These are phyloP conservation scores for Suillus subluteus DNA, from an alignment of 768 basidiomycete species.

Conservation along the genomic window DNA sequence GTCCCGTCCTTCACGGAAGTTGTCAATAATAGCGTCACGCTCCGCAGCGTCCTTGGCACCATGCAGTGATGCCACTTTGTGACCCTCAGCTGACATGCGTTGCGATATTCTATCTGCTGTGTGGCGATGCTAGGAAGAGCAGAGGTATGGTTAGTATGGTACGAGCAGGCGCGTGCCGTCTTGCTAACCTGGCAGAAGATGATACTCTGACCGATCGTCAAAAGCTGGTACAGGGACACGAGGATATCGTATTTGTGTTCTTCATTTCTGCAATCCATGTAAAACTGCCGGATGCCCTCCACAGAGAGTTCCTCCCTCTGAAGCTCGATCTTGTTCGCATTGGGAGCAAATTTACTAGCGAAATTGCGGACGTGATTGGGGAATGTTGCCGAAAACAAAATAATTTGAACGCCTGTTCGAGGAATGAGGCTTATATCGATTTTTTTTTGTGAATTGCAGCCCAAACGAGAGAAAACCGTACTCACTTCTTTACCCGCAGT, in stretches of 20 bases:
- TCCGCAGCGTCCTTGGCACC: slow-evolving; percentile 90
- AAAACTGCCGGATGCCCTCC: slow-evolving; percentile 94
- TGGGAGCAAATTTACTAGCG: slow-evolving; percentile 90
- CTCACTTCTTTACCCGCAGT: slow-evolving; percentile 89
- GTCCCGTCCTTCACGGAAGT: slow-evolving; percentile 93
- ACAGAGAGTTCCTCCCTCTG: slow-evolving; percentile 93
- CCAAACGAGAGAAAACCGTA: slow-evolving; percentile 9
- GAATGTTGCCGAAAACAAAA: slow-evolving; percentile 98
- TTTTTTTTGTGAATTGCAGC: slow-evolving; percentile 19
- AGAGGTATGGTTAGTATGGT: slow-evolving; percentile 3
- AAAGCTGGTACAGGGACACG: slow-evolving; percentile 82
- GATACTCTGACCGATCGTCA: slow-evolving; percentile 97
- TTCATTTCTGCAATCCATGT: slow-evolving; percentile 93
- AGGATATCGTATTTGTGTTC: slow-evolving; percentile 96
- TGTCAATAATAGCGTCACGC: slow-evolving; percentile 91
- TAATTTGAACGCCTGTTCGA: slow-evolving; percentile 70
- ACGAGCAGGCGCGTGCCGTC: slow-evolving; percentile 26
- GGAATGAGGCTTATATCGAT: slow-evolving; percentile 55
- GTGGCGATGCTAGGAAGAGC: slow-evolving; percentile 67
- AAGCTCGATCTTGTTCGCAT: slow-evolving; percentile 95
- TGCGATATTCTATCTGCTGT: slow-evolving; percentile 92
- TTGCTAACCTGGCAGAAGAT: slow-evolving; percentile 87
- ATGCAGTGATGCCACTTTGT: slow-evolving; percentile 95
- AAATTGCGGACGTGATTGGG: slow-evolving; percentile 92
- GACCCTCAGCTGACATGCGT: slow-evolving; percentile 91